Base-by-base conservation (phyloP, 2,329 filamentous ascomycete species). In the Corynespora cassiicola region DNA sequence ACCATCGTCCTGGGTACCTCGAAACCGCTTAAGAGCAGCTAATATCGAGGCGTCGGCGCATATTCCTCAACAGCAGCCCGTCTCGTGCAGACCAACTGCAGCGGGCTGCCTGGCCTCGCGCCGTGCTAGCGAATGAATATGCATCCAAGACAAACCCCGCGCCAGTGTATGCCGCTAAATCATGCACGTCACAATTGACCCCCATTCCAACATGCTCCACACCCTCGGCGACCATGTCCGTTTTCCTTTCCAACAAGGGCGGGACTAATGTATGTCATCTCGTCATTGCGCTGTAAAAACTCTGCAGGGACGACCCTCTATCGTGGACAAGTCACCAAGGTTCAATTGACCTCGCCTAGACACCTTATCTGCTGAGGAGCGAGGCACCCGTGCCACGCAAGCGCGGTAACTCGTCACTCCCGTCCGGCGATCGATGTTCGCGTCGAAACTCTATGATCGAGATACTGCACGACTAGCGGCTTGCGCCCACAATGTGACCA, bases 101-200 rank as follows among this genome's bases (percentile, higher is more conserved):
- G 43, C 44, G 45, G 28, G 40, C 28, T 12, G 37, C 36, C 39
- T 47, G 34, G 33, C 21, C 47, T 24, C 42, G 36, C 38, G 19
- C 27, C 25, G 21, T 27, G 41, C 30, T 45, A 37, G 43, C 63
- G 54, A 64, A 63, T 59, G 29, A 48, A 30, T 46, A 39, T n/a
- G n/a, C 24, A 31, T 32, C 46, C 35, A 50, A 50, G 45, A 19
- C 17, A 46, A 50, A 56, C 59, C 60, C 58, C 58, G 56, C 63
- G 45, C 50, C 39, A 47, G 42, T 41, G 37, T 48, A 50, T 47
- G 51, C 48, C 55, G 55, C 61, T 64, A 65, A 52, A 42, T 47
- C 54, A 57, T 66, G 63, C 63, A 66, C 63, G 63, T 63, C 63
- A 66, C 59, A 60, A 52, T 50, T 56, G 50, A 48, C 46, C 28